Percentiles rank a stretch among this genome's conserved stretches.
These are phyloP conservation scores for Calonectria naviculata DNA, from an alignment of 2,329 filamentous ascomycete species.

Conservation along the genomic window DNA sequence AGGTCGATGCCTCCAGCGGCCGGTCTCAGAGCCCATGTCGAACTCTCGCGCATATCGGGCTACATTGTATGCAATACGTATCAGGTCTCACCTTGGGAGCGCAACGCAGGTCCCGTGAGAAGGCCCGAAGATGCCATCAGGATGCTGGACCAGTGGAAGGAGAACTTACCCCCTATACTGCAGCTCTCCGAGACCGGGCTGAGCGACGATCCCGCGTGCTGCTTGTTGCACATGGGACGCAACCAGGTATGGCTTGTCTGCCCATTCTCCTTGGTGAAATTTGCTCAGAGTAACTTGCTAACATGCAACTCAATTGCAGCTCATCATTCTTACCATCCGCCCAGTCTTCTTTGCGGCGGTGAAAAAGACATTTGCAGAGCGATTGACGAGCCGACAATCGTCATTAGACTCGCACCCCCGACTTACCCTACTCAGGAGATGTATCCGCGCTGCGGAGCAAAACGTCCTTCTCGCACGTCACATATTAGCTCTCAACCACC, in stretches of 20 bases:
- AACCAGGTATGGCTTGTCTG: slow-evolving; percentile 48
- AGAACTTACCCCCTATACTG: slow-evolving; percentile 50
- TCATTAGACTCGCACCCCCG: slow-evolving; percentile 37
- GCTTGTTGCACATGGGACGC: slow-evolving; percentile 60
- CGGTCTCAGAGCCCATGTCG: slow-evolving; percentile 58
- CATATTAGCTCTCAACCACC: slow-evolving; percentile 48
- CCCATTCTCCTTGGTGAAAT: neutral
- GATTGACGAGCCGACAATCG: slow-evolving; percentile 45
- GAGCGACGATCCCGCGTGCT: slow-evolving; percentile 54
- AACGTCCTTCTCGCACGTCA: slow-evolving; percentile 58
- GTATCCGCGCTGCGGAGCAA: slow-evolving; percentile 55
- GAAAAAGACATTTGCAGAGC: slow-evolving; percentile 57
- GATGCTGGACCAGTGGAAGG: slow-evolving; percentile 55
- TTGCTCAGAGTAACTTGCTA: neutral
- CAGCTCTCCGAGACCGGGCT: slow-evolving; percentile 48
- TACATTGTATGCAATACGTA: slow-evolving; percentile 61
- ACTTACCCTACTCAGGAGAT: slow-evolving; percentile 48
- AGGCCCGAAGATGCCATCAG: slow-evolving; percentile 53
- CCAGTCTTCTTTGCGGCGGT: slow-evolving; percentile 60
- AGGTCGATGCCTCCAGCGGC: slow-evolving; percentile 56
- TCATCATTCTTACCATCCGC: slow-evolving; percentile 60
- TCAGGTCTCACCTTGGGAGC: slow-evolving; percentile 48
- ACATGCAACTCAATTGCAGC: slow-evolving; percentile 30
- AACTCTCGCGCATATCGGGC: slow-evolving; percentile 59
- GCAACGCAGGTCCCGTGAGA: slow-evolving; percentile 37